Base-by-base conservation (phyloP, 192 early-diverging fungal species). In the Powellomyces hirtus region DNA sequence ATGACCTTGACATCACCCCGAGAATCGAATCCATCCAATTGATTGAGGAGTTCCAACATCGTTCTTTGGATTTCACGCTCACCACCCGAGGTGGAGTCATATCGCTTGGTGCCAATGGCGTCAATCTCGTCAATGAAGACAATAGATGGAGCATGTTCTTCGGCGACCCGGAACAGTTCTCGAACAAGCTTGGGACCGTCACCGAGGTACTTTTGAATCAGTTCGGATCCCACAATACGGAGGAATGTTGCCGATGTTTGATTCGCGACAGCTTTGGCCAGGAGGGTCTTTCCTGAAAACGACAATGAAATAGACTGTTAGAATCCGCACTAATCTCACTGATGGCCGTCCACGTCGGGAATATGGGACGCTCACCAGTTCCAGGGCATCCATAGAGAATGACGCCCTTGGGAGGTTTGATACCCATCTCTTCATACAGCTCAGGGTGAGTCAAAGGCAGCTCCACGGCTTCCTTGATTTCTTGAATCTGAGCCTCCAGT, bases 41-140 rank as follows among this genome's bases (percentile, higher is more conserved):
- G 97, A 74, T 95, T 99, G 62, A 99, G 76, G 16, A 99, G 84
- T 77, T 99, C 97, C 70, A 98, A 80, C 91, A 98, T 91, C 34
- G 92, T 98, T 71, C 97, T 88, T 78, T 98, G 97, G 55, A 98
- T 95, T 75, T 99, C 97, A 31, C 92, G 82, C 64, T 98, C 97
- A 63, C 92, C 97, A 37, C 96, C 94, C 7, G 94, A 94, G 52
- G 88, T 92, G 22, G 93, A 93, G 38, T 96, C 94, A 70, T 95
- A 96, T 74, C 90, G 90, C 80, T 99, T 99, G 33, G 96, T 99
- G 55, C 93, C 97, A 45, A 99, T 84, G 18, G 97, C 97, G 71
- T 98, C 97, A 67, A 98, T 96, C 82, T 98, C 97, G 75, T 98
- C 97, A 77, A 98, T 98, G 75, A 99, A 98, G 61, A 99, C 94